phyloP scores from a whole-genome alignment of 225 moss, liverwort and hornwort genomes.

The Lunularia cruciata region DNA sequence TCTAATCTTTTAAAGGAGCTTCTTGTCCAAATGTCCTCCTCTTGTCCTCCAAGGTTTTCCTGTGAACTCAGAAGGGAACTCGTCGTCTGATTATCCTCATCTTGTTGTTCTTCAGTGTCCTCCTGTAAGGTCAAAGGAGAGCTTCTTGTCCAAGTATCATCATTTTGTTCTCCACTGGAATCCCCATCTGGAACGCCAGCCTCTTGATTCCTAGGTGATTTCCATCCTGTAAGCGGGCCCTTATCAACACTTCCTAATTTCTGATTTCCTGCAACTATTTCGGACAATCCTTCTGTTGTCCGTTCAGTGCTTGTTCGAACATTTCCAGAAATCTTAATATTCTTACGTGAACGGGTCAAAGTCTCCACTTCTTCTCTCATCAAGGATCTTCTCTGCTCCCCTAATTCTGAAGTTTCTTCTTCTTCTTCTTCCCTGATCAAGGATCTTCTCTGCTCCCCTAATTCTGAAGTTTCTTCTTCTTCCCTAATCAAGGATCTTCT shows the following conservation, averaged over 20 bases:
- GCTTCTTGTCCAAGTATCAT: background rate
- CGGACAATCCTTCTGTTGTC: background rate
- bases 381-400: background rate
- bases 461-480: background rate
- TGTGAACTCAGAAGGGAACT: no score
- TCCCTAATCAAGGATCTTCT: background rate
- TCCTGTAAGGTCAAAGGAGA: background rate
- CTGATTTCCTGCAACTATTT: background rate
- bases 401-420: background rate
- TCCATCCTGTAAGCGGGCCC: background rate
- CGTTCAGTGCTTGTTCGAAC: background rate
- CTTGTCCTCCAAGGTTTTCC: background rate
- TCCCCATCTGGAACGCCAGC: background rate
- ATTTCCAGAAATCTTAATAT: no score
- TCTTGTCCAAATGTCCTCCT: background rate
- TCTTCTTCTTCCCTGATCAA: background rate
- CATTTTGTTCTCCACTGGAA: background rate
- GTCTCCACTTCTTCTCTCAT: background rate
- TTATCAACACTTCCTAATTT: background rate
- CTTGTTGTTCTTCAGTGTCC: background rate
- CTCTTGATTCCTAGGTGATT: background rate
- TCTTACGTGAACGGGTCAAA: no score
- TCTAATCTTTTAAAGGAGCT: no score
- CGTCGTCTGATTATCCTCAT: background rate
- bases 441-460: background rate